phyloP scores from a whole-genome alignment of 805 yeast genomes.

The Cyberlindnera maritima region DNA sequence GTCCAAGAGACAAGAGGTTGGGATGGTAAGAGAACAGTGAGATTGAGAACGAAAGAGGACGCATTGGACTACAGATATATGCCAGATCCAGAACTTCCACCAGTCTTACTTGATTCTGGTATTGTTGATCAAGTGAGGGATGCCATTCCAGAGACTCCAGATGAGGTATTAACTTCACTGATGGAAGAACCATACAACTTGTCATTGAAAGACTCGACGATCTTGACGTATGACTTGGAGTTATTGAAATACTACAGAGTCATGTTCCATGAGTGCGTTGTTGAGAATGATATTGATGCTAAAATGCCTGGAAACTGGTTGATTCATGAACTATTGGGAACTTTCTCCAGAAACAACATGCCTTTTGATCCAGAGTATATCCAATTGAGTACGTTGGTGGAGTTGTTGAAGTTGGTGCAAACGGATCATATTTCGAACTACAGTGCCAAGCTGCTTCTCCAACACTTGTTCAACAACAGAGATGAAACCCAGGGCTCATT shows the following conservation, averaged over 20 bases:
- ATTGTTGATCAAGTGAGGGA: slow-evolving; percentile 41
- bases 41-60: slow-evolving; percentile 73
- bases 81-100: slow-evolving; percentile 90
- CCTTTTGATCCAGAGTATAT: slow-evolving; percentile 32
- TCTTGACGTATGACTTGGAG: slow-evolving; percentile 51
- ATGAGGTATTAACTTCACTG: slow-evolving; percentile 47
- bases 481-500: slow-evolving; percentile 37
- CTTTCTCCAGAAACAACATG: slow-evolving; percentile 49
- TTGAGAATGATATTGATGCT: slow-evolving; percentile 26
- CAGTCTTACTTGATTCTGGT: slow-evolving; percentile 42
- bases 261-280: slow-evolving; percentile 31
- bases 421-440: slow-evolving; percentile 50
- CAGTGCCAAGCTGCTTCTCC: slow-evolving; percentile 63
- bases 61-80: slow-evolving; percentile 87
- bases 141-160: slow-evolving; percentile 60
- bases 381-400: slow-evolving; percentile 46
- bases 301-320: slow-evolving; percentile 72
- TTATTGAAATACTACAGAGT: slow-evolving; percentile 52
- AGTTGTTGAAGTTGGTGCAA: slow-evolving; percentile 51
- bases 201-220: slow-evolving; percentile 71
- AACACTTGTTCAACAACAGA: slow-evolving; percentile 54
- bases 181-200: slow-evolving; percentile 49
- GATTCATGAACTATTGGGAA: slow-evolving; percentile 76
- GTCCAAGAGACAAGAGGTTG: slow-evolving; percentile 82
- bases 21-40: slow-evolving; percentile 72